Conservation (phyloP, 2,329 filamentous ascomycete genomes). For the Colletotrichum zoysiae region DNA sequence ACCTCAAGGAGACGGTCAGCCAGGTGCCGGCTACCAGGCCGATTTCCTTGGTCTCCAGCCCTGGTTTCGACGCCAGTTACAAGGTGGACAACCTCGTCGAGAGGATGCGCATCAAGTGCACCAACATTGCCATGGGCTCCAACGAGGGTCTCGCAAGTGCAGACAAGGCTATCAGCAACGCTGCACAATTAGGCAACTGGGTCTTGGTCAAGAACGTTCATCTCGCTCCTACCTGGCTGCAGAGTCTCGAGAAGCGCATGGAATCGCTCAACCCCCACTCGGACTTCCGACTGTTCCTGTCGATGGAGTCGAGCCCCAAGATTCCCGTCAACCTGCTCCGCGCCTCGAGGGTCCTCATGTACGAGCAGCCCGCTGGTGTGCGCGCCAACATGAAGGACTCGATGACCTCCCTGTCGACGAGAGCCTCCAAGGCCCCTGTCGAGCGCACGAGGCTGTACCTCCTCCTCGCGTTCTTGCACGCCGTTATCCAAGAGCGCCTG, state of each 20-base stretch:
- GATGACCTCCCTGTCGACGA: conserved; percentile 82
- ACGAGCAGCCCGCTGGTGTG: conserved; percentile 97
- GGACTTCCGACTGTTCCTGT: conserved; percentile 95
- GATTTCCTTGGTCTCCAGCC: conserved; percentile 92
- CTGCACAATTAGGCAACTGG: conserved; percentile 93
- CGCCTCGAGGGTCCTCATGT: conserved; percentile 94
- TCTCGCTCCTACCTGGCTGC: conserved; percentile 93
- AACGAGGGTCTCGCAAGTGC: conserved; percentile 93
- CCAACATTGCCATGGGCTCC: conserved; percentile 99
- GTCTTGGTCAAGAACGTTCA: conserved; percentile 99
- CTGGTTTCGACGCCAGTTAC: conserved; percentile 98
- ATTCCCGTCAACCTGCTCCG: conserved; percentile 96
- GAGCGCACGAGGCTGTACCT: conserved; percentile 93
- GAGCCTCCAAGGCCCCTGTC: conserved; percentile 84
- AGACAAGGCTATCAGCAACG: conserved; percentile 94
- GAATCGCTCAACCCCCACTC: conserved; percentile 93
- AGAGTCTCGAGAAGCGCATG: conserved; percentile 96
- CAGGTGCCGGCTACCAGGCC: conserved; percentile 88
- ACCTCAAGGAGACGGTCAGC: conserved; percentile 85
- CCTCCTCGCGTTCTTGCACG: conserved; percentile 92
- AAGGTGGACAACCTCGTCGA: conserved; percentile 97
- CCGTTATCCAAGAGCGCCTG: conserved; percentile 93
- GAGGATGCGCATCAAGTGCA: conserved; percentile 83
- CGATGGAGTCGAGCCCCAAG: conserved; percentile 97
- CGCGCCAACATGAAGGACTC: conserved; percentile 99